Evolutionary conservation across 305 asterid genomes (phyloP), one percentile per base, ranked within the genome.

Genomic region (Nicotiana rustica): DNA sequence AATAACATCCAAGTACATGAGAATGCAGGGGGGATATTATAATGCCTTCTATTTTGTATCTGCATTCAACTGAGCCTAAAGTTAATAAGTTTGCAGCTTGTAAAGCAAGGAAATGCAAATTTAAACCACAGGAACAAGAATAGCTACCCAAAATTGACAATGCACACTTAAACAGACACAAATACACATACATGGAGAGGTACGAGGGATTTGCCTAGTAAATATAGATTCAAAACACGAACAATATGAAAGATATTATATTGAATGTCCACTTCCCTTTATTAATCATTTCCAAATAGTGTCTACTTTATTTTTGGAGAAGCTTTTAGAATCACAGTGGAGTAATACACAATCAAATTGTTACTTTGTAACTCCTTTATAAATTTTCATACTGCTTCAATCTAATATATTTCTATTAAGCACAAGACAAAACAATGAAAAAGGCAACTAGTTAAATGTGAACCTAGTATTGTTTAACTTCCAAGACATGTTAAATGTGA

Each of bases 1-100:
- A 70, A 19, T 4, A 71, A 71, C 12, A 71, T 47, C 78, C 36
- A 71, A 71, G 12, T 44, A 44, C 78, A 71, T 71, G 36, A 71
- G 36, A 70, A 71, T 0, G 35, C 60, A 70, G 33, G 57, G 57
- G 49, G n/a, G 56, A 1, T 38, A 36, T 10, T 69, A 36, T 29
- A n/a, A 18, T n/a, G 1, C 59, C 59, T 70, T 18, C 31, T 41
- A 5, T 41, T 41, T 41, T 5, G n/a, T 33, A 70, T 70, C 78
- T 41, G 78, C 60, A 71, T 44, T 71, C 35, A 4, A 73, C 4
- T 0, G n/a, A 21, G 17, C 17, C 19, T 73, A 25, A 0, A 25
- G 0, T 25, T 25, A 25, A 25, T 47, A 0, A 73, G 4, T 47
- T 73, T 47, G 21, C 62, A 73, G 61, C 0, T 71, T 13, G 79